phyloP scores from a whole-genome alignment of 805 yeast genomes.

The Brettanomyces naardenensis region DNA sequence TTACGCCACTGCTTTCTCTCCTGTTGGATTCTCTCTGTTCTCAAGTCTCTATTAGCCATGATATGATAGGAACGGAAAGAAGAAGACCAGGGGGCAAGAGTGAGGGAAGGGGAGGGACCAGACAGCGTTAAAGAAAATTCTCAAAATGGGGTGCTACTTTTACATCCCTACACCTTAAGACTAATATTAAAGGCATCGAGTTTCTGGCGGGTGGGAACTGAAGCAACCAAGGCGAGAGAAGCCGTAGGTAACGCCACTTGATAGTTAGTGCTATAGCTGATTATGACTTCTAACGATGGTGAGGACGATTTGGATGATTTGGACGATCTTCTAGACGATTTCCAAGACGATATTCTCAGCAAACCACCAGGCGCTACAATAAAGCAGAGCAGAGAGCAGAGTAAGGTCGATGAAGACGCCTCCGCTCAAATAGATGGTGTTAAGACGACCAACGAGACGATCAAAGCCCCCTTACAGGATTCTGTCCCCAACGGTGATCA shows the following conservation, averaged over 20 bases:
- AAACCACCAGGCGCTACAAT: constrained; percentile 48
- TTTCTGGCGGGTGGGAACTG: too few species aligned
- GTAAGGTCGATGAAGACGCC: neutral
- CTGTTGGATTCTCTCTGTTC: constrained; percentile 81
- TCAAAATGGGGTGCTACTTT: neutral
- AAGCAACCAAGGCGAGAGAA: too few species aligned
- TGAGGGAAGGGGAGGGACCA: neutral
- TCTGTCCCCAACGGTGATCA: too few species aligned
- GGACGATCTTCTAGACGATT: constrained; percentile 81
- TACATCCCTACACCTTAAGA: too few species aligned
- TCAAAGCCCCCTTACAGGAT: too few species aligned
- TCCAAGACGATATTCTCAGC: constrained; percentile 60
- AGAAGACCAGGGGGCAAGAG: neutral
- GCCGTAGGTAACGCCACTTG: too few species aligned
- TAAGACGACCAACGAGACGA: neutral
- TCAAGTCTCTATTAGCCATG: constrained; percentile 31
- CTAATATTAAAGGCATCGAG: too few species aligned
- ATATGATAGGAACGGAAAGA: neutral
- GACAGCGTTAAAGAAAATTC: neutral
- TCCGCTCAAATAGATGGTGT: neutral
- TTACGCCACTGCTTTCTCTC: constrained; percentile 97
- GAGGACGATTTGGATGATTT: constrained; percentile 72
- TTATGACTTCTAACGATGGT: neutral
- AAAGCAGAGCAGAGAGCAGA: neutral
- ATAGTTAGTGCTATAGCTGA: too few species aligned